Base-by-base conservation (phyloP, 1,139 yeast species). In the Candida glucosophila region DNA sequence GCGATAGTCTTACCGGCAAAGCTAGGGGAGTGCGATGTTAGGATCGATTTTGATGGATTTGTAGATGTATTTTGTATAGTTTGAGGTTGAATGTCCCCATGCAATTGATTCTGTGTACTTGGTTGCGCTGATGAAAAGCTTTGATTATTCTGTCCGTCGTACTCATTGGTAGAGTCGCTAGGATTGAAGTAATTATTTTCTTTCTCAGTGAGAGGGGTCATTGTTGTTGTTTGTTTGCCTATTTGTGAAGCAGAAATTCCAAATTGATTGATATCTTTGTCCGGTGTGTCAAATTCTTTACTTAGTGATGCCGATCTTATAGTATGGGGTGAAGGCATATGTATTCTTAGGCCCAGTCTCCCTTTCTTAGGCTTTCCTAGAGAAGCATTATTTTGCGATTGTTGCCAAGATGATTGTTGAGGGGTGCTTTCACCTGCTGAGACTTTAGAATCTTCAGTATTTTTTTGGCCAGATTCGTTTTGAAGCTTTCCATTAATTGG, bases 201-300 rank as follows among this genome's bases (percentile, higher is more conserved):
- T 38, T 65, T 74, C 40, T 79, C 92, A 2, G 81, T 66, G 2
- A 79, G 74, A 1, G 90, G 92, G 0, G 92, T 79, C 92, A 79
- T 79, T 0, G 82, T 67, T 40, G 77, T 55, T 9, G 79, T 73
- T 13, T 65, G 44, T 24, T 58, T 57, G 4, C 65, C 57, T 3
- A 72, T 60, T 24, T 62, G 68, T 8, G 70, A 54, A 2, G 76
- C 67, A 43, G 72, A 66, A 36, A 75, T 63, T 24, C 86, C 80
- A 58, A 75, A 75, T 43, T 79, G 80, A 46, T 78, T 74, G 8
- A 73, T 64, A 33, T 67, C 67, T 12, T 55, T 63, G 22, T 34
- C 36, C 15, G 22, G 34, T 25, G 46, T 52, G 11, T 23, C 25
- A 23, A 17, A 17, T 12, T 15, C 19, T 8, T n/a, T 18, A 5